Evolutionary conservation across 208 protist species (phyloP).

Genomic region (Leptomonas pyrrhocoris): DNA sequence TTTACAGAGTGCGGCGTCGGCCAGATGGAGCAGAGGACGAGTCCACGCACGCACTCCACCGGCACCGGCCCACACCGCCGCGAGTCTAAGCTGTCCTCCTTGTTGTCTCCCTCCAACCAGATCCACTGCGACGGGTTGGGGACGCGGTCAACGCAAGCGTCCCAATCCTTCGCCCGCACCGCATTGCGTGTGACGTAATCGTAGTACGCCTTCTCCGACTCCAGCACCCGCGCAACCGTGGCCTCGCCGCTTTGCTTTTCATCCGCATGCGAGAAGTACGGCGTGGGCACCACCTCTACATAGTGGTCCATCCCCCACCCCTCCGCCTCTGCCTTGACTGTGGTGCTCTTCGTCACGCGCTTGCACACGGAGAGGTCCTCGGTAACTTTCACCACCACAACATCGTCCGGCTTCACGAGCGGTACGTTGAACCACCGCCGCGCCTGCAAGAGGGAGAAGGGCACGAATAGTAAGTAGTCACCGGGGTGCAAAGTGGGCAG

Average conservation of each 20-base stretch:
- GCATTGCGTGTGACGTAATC: slow-evolving; percentile 31
- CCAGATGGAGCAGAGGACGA: slow-evolving; percentile 51
- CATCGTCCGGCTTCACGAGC: slow-evolving; percentile 51
- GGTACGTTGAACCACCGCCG: slow-evolving; percentile 30
- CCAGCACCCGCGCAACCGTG: not conserved
- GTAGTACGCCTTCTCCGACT: slow-evolving; percentile 30
- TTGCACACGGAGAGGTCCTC: slow-evolving; percentile 80
- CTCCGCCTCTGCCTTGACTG: slow-evolving; percentile 31
- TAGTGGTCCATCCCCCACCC: slow-evolving; percentile 58
- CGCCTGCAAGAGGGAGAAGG: slow-evolving; percentile 48
- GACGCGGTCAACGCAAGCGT: slow-evolving; percentile 59
- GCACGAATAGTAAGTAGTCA: slow-evolving; percentile 74
- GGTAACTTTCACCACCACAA: slow-evolving; percentile 74
- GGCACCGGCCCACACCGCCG: slow-evolving; percentile 67
- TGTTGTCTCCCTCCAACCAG: slow-evolving; percentile 89
- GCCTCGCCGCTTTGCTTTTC: not conserved
- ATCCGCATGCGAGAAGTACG: slow-evolving; percentile 16
- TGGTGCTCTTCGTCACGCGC: slow-evolving; percentile 58
- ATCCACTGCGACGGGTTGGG: slow-evolving; percentile 54
- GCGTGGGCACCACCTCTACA: slow-evolving; percentile 28
- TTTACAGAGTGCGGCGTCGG: slow-evolving; percentile 22
- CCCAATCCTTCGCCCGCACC: slow-evolving; percentile 64
- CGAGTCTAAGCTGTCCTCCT: slow-evolving; percentile 75
- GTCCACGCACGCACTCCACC: slow-evolving; percentile 72
- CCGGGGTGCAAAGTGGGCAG: slow-evolving; percentile 67